Percentiles rank a stretch among this genome's conserved stretches.
Evolutionary conservation across 2,329 filamentous ascomycete species (phyloP).

Genomic region (Aspergillus sp.): DNA sequence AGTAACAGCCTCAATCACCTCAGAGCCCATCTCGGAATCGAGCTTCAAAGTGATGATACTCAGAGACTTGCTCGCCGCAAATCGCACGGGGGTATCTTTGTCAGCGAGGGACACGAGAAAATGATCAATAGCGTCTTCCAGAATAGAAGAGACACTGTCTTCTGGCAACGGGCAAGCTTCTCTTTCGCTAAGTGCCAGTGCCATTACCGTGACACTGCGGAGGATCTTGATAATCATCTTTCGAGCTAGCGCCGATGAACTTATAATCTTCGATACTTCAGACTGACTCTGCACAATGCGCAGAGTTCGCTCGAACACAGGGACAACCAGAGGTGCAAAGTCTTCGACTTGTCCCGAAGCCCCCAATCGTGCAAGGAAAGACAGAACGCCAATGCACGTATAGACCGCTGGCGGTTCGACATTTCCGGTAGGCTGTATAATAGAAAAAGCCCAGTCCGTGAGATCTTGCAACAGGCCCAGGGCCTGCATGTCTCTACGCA

Average conservation of each 20-base stretch:
- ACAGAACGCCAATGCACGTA: slow-evolving; percentile 72
- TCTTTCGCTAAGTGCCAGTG: slow-evolving; percentile 52
- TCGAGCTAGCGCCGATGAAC: slow-evolving; percentile 72
- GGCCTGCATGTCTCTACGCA: slow-evolving; percentile 83
- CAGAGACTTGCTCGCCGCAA: slow-evolving; percentile 88
- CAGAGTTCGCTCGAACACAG: slow-evolving; percentile 65
- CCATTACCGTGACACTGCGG: slow-evolving; percentile 67
- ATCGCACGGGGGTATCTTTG: slow-evolving; percentile 84
- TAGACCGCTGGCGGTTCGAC: slow-evolving; percentile 58
- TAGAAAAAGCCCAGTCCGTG: slow-evolving; percentile 66
- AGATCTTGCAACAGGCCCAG: slow-evolving; percentile 67
- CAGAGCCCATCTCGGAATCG: slow-evolving; percentile 73
- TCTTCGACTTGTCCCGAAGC: slow-evolving; percentile 70
- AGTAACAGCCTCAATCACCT: slow-evolving; percentile 84
- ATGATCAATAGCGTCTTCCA: slow-evolving; percentile 80
- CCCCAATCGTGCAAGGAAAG: slow-evolving; percentile 73
- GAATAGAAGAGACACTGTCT: slow-evolving; percentile 47
- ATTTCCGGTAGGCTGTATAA: slow-evolving; percentile 50
- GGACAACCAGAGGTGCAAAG: slow-evolving; percentile 63
- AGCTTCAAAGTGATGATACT: slow-evolving; percentile 82
- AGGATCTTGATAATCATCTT: slow-evolving; percentile 85
- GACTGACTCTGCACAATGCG: slow-evolving; percentile 55
- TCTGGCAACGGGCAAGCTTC: slow-evolving; percentile 23
- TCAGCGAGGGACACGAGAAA: slow-evolving; percentile 77
- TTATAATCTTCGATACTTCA: slow-evolving; percentile 53